A percentile compares a stretch with the other conserved stretches of the same genome.
Conservation (phyloP, 1,139 yeast species). For the Blastobotrys apis region DNA sequence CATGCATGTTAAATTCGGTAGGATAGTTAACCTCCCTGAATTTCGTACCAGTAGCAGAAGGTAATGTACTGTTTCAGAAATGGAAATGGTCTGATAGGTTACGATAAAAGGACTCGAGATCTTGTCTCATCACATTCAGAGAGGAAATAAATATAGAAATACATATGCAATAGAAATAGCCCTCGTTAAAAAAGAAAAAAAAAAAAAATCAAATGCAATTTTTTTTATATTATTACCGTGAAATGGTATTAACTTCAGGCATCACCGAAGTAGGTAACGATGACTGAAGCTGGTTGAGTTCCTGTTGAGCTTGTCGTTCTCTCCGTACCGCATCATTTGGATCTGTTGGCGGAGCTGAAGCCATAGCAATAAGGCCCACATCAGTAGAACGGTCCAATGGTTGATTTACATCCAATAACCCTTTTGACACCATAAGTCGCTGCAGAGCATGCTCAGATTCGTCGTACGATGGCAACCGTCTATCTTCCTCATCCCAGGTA, state of each 20-base stretch:
- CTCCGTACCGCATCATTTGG: conserved; percentile 5
- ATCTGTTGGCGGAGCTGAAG: conserved; percentile 13
- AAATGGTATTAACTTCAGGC: neutral
- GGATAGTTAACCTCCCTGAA: no score
- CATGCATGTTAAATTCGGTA: no score
- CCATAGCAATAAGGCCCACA: conserved; percentile 11
- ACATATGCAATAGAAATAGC: neutral
- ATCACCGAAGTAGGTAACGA: neutral
- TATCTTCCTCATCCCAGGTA: conserved; percentile 28
- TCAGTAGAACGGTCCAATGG: conserved; percentile 13
- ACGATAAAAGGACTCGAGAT: neutral
- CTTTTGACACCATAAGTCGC: conserved; percentile 25
- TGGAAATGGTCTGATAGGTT: neutral
- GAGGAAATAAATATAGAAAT: neutral
- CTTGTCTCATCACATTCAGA: neutral
- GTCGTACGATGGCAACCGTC: conserved; percentile 27
- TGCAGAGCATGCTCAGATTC: conserved; percentile 31
- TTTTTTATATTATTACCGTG: neutral
- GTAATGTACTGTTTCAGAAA: neutral
- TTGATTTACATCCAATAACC: conserved; percentile 19
- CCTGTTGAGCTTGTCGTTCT: conserved; percentile 5
- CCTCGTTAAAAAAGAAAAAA: neutral
- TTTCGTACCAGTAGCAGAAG: neutral
- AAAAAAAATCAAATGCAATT: no score
- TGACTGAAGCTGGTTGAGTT: neutral